These are phyloP conservation scores for Azolla pinnata DNA, from an alignment of 75 land plant genomes.

Conservation along the genomic window DNA sequence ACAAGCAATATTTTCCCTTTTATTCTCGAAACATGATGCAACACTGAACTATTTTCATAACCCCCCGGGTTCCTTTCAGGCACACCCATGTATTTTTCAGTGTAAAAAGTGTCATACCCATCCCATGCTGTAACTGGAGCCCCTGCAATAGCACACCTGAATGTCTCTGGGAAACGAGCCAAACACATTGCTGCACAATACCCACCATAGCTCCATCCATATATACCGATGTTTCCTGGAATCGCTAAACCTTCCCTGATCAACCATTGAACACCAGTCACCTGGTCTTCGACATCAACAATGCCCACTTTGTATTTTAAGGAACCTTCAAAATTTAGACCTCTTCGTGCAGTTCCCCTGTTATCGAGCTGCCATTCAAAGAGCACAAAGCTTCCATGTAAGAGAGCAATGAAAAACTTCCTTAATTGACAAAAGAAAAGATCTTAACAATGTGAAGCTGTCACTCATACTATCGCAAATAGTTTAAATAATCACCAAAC, in stretches of 20 bases:
- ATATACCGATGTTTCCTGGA: constrained; percentile 60
- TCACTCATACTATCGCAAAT: too few relatives aligned
- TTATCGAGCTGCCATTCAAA: constrained; percentile 68
- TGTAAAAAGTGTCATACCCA: constrained; percentile 95
- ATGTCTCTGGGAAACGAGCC: constrained; percentile 65
- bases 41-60: constrained; percentile 60
- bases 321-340: constrained; percentile 75
- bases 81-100: constrained; percentile 92
- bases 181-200: constrained; percentile 77
- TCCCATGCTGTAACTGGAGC: constrained; percentile 99
- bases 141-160: constrained; percentile 77
- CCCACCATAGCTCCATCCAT: constrained; percentile 99
- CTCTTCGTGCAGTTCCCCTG: constrained; percentile 79
- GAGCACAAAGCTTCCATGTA: neutral
- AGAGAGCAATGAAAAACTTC: too few relatives aligned
- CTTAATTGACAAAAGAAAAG: too few relatives aligned
- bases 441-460: too few relatives aligned
- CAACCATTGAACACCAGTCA: constrained; percentile 80
- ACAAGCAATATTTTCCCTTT: constrained; percentile 76
- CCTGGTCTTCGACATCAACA: constrained; percentile 81
- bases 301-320: constrained; percentile 63
- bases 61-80: constrained; percentile 47
- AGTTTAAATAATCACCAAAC: too few relatives aligned
- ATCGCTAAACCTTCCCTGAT: constrained; percentile 70
- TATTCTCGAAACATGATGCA: constrained; percentile 67